Evolutionary conservation across 805 yeast genomes (phyloP).

Genomic region (Starmerella stigmatis): DNA sequence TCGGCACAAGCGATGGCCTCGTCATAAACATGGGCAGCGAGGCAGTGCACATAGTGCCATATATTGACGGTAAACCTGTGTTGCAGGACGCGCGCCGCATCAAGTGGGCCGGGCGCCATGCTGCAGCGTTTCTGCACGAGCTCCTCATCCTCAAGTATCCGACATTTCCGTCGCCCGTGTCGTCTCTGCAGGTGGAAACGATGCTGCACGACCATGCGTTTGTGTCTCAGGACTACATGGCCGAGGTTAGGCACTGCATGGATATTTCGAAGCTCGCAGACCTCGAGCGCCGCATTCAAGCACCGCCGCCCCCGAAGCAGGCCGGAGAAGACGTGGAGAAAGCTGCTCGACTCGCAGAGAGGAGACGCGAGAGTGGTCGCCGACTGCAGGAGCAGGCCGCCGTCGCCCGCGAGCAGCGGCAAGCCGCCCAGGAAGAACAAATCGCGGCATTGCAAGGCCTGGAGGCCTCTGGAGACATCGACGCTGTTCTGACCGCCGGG

Average conservation of each 20-base stretch:
- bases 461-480: constrained; percentile 65
- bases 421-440: constrained; percentile 74
- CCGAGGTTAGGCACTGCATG: constrained; percentile 49
- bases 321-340: constrained; percentile 53
- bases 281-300: constrained; percentile 71
- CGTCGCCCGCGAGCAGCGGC: constrained; percentile 70
- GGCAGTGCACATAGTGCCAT: constrained; percentile 73
- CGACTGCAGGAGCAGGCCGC: constrained; percentile 90
- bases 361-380: constrained; percentile 73
- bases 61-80: constrained; percentile 56
- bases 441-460: constrained; percentile 49
- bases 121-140: constrained; percentile 51
- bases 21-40: constrained; percentile 78
- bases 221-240: constrained; percentile 54
- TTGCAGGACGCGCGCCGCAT: constrained; percentile 64
- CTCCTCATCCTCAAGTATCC: constrained; percentile 78
- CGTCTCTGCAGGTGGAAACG: constrained; percentile 50
- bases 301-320: constrained; percentile 53
- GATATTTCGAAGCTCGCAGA: constrained; percentile 53
- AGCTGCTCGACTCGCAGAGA: constrained; percentile 70
- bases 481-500: constrained; percentile 55
- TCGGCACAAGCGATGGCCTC: constrained; percentile 39
- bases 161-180: constrained; percentile 68
- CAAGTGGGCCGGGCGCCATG: constrained; percentile 82
- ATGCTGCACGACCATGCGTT: constrained; percentile 71